These are phyloP conservation scores for Neofusicoccum laricinum DNA, from an alignment of 2,329 filamentous ascomycete genomes.

Conservation along the genomic window DNA sequence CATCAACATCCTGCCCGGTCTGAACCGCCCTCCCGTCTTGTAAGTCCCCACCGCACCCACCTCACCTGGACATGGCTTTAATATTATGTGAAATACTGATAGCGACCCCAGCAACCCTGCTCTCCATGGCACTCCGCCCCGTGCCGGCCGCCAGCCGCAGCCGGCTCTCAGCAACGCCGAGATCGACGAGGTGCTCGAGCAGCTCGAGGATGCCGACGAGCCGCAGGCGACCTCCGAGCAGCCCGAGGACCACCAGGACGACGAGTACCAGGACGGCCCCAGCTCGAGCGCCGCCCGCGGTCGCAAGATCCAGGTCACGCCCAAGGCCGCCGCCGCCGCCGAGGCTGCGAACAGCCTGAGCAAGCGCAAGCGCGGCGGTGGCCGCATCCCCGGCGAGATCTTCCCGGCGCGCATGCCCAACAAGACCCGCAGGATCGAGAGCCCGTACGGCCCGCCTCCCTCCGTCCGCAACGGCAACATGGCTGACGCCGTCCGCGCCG, in stretches of 20 bases:
- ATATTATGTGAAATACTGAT: background rate
- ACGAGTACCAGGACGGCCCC: background rate
- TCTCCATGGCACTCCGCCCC: background rate
- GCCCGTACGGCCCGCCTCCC: background rate
- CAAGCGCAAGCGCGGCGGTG: constrained; percentile 9
- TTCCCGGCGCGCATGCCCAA: constrained; percentile 7
- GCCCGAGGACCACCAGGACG: background rate
- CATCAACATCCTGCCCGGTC: background rate
- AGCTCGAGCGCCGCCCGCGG: background rate
- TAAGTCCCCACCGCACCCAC: background rate
- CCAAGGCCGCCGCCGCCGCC: constrained; percentile 7
- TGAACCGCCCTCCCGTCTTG: constrained; percentile 9
- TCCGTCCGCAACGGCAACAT: background rate
- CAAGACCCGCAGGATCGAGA: background rate
- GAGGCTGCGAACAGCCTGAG: background rate
- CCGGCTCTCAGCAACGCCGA: background rate
- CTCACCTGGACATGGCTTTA: background rate
- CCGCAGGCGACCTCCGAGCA: background rate
- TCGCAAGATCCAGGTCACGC: constrained; percentile 7
- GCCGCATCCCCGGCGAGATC: constrained; percentile 10
- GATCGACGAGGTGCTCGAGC: background rate
- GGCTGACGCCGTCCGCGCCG: background rate
- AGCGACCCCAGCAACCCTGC: background rate
- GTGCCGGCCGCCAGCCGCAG: background rate
- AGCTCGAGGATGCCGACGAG: background rate